These are phyloP conservation scores for Anethum foeniculum DNA, from an alignment of 140 eudicot species.

Conservation along the genomic window DNA sequence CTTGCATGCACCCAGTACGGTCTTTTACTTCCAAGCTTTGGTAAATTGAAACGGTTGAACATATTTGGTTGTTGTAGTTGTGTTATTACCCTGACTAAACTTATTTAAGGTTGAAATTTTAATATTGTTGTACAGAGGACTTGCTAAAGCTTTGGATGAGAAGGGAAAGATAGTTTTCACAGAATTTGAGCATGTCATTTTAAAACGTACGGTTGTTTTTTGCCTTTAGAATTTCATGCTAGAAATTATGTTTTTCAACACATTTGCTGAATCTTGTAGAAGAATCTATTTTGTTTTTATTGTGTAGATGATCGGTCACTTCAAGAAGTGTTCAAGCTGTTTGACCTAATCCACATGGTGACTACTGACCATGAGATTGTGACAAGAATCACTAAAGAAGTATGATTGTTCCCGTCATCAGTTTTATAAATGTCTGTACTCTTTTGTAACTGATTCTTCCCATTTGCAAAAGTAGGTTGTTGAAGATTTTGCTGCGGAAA, in stretches of 20 bases:
- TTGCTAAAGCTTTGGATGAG: constrained; percentile 78
- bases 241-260: not conserved
- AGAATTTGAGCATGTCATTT: constrained; percentile 73
- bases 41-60: not conserved
- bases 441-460: not conserved
- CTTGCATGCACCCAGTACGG: not conserved
- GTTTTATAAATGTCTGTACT: not conserved
- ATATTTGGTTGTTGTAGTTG: not conserved
- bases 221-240: not conserved
- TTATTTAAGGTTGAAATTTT: not conserved
- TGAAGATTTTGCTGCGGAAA: constrained; percentile 93
- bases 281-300: constrained; percentile 6
- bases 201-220: constrained; percentile 41
- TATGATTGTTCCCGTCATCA: constrained; percentile 21
- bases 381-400: constrained; percentile 85
- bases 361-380: constrained; percentile 87
- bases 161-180: constrained; percentile 71
- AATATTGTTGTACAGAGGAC: constrained; percentile 49
- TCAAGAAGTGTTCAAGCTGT: constrained; percentile 80
- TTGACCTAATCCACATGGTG: constrained; percentile 79
- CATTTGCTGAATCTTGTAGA: not conserved
- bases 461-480: constrained; percentile 42
- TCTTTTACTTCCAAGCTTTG: not conserved
- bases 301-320: constrained; percentile 68
- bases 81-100: not conserved